Percentiles rank a stretch among this genome's conserved stretches.
Conservation (phyloP, 306 rosid species). For the Astragalus glycyphyllos region DNA sequence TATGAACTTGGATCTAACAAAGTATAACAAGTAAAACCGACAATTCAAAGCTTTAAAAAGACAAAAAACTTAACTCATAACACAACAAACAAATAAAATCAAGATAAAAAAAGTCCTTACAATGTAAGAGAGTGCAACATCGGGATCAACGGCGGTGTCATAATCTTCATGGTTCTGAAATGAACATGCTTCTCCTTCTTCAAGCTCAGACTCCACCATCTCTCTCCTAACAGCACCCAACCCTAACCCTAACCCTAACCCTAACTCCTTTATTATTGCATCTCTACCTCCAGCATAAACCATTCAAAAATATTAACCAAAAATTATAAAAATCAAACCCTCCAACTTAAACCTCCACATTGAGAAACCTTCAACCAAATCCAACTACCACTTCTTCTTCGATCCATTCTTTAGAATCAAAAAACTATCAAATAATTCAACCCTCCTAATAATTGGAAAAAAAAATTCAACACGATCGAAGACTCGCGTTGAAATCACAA, state of each 20-base stretch:
- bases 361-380: slow-evolving; percentile 51
- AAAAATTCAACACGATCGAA: slow-evolving; percentile 56
- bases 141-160: slow-evolving; percentile 82
- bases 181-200: slow-evolving; percentile 95
- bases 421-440: slow-evolving; percentile 39
- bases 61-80: slow-evolving; percentile 28
- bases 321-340: slow-evolving; percentile 47
- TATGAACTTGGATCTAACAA: slow-evolving; percentile 53
- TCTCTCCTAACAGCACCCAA: slow-evolving; percentile 55
- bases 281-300: slow-evolving; percentile 78
- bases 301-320: slow-evolving; percentile 51
- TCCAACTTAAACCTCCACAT: slow-evolving; percentile 54
- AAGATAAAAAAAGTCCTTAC: slow-evolving; percentile 57
- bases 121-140: slow-evolving; percentile 84
- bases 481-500: slow-evolving; percentile 41
- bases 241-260: slow-evolving; percentile 61
- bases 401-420: slow-evolving; percentile 50
- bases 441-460: slow-evolving; percentile 40
- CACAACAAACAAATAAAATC: slow-evolving; percentile 3
- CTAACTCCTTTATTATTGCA: slow-evolving; percentile 81
- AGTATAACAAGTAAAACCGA: slow-evolving; percentile 46
- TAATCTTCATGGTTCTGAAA: slow-evolving; percentile 70
- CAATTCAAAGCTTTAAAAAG: slow-evolving; percentile 24
- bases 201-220: slow-evolving; percentile 95
- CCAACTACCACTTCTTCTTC: slow-evolving; percentile 50